Base-by-base conservation (phyloP, 75 land plant genomes). In the Picea sitchensis region DNA sequence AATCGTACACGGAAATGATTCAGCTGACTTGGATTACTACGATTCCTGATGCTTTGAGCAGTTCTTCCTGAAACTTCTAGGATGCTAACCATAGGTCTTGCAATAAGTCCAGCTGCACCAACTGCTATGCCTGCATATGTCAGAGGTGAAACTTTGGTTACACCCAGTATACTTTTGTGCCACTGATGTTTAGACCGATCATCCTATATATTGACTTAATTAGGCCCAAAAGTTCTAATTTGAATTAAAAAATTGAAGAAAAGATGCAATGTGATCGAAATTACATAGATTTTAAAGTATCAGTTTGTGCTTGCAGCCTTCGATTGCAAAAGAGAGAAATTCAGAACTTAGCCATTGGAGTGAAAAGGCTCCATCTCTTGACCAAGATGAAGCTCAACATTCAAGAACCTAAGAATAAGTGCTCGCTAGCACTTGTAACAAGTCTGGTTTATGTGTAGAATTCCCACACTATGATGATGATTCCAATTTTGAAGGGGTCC, bases 51-150 rank as follows among this genome's bases (percentile, higher is more conserved):
- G 80, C 99, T 98, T 79, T 92, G 96, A n/a, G 99, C 99, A 59
- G 99, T 95, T 91, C 90, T 95, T 54, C 98, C 96, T 14, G 99
- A 91, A 9, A 91, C 90, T 79, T 98, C 98, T 15, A 98, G 89
- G 54, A 98, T 89, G 83, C 95, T 95, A 58, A 92, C 99, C 41
- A 91, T 88, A 56, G 99, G 99, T 77, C 88, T 92, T 78, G 93
- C 98, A 54, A 98, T 89, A 38, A 95, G 89, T 32, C 96, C 94
- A 41, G 95, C 87, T n/a, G 92, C 89, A 31, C 99, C 99, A 32
- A 92, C 73, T 9, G 93, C 99, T 23, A 94, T 83, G 62, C 99
- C 99, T 98, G 88, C 67, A 75, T 23, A 51, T 51, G 11, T 51
- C 54, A 51, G 54, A 51, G 11, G 54, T 51, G 54, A 51, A 51